Evolutionary conservation across 495 filamentous ascomycete species (phyloP).

Genomic region (Cercophora sp.): DNA sequence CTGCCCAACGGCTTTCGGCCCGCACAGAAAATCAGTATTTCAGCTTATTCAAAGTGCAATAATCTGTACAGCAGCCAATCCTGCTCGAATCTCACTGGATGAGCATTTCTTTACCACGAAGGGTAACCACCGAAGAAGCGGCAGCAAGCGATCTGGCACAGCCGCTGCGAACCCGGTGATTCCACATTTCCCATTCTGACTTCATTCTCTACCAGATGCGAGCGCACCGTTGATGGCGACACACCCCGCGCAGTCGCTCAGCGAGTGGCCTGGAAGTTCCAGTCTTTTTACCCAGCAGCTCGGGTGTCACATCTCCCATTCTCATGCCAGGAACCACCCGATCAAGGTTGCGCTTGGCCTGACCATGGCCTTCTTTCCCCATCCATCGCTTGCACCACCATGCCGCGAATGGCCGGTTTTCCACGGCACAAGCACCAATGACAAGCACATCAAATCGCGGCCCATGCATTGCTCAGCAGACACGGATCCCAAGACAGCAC

Average conservation of each 20-base stretch:
- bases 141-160: background rate
- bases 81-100: background rate
- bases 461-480: slow-evolving; percentile 2
- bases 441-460: background rate
- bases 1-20: no score
- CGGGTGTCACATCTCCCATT: background rate
- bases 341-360: slow-evolving; percentile 1
- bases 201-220: no score
- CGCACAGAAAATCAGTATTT: no score
- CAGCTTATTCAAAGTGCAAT: no score
- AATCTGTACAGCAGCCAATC: background rate
- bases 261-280: background rate
- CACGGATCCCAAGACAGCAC: background rate
- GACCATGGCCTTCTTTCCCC: background rate
- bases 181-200: background rate
- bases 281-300: background rate
- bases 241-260: background rate
- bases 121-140: background rate
- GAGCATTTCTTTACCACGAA: background rate
- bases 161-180: no score
- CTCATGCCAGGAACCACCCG: slow-evolving; percentile 6
- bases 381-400: background rate
- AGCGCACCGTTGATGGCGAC: no score
- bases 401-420: background rate
- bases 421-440: slow-evolving; percentile 1